Evolutionary conservation across 768 basidiomycete genomes (phyloP).

Genomic region (Hypsizygus marmoreus): DNA sequence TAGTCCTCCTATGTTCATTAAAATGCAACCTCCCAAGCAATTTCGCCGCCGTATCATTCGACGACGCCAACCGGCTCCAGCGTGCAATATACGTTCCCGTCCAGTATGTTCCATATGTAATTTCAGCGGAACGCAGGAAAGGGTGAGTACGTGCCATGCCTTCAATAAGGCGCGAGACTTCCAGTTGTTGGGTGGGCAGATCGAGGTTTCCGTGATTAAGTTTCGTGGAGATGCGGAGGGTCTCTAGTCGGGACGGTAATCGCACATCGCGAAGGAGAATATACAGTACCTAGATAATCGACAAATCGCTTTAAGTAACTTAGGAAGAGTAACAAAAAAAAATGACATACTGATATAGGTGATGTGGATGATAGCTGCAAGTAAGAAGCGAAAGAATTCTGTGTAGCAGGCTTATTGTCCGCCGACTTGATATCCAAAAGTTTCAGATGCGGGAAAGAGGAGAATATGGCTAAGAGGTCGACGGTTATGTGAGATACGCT

Average conservation of each 20-base stretch:
- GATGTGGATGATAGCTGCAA: slow-evolving; percentile 5
- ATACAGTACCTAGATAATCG: slow-evolving; percentile 21
- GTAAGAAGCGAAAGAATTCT: background rate
- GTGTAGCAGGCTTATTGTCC: slow-evolving; percentile 10
- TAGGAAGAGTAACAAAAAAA: background rate
- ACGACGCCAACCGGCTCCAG: slow-evolving; percentile 24
- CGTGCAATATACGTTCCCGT: slow-evolving; percentile 29
- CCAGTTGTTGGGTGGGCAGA: slow-evolving; percentile 21
- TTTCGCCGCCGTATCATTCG: slow-evolving; percentile 14
- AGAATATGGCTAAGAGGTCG: slow-evolving; percentile 13
- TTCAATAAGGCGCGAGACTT: slow-evolving; percentile 24
- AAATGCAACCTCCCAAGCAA: slow-evolving; percentile 28
- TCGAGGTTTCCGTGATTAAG: slow-evolving; percentile 23
- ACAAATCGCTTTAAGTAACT: no score
- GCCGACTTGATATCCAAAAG: slow-evolving; percentile 10
- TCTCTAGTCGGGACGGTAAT: slow-evolving; percentile 20
- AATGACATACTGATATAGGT: slow-evolving; percentile 10
- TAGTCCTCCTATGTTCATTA: slow-evolving; percentile 30
- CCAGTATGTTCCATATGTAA: slow-evolving; percentile 33
- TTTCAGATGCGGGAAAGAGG: slow-evolving; percentile 10
- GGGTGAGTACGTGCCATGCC: slow-evolving; percentile 21
- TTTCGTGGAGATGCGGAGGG: slow-evolving; percentile 23
- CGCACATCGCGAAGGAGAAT: slow-evolving; percentile 17
- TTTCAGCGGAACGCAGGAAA: slow-evolving; percentile 21
- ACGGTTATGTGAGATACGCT: slow-evolving; percentile 22